Evolutionary conservation across 192 early-diverging fungal genomes (phyloP).

Genomic region (Thamnidium elegans): DNA sequence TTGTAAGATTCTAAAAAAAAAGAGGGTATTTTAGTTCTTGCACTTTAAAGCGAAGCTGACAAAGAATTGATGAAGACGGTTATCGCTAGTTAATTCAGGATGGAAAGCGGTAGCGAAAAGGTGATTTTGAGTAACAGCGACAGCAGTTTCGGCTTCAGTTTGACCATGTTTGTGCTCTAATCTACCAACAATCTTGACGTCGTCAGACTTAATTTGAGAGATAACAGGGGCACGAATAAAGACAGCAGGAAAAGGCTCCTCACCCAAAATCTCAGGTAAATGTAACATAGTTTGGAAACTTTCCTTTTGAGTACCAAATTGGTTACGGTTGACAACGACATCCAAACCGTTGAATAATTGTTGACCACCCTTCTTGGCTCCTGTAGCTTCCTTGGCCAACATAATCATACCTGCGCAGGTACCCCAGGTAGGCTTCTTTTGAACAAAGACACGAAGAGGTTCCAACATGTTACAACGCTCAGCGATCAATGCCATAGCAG

Average conservation of each 20-base stretch:
- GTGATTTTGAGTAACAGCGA: conserved; percentile 87
- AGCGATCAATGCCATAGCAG: conserved; percentile 89
- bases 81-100: conserved; percentile 91
- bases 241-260: conserved; percentile 57
- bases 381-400: conserved; percentile 69
- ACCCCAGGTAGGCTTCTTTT: conserved; percentile 80
- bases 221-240: conserved; percentile 98
- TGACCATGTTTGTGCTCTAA: conserved; percentile 57
- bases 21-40: conserved; percentile 16
- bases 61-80: conserved; percentile 89
- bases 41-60: conserved; percentile 43
- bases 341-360: conserved; percentile 77
- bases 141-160: conserved; percentile 61
- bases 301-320: conserved; percentile 91
- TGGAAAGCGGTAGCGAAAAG: conserved; percentile 93
- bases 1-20: no score
- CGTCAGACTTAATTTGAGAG: conserved; percentile 58
- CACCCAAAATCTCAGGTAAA: conserved; percentile 46
- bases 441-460: conserved; percentile 74
- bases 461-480: conserved; percentile 82
- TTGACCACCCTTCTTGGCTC: conserved; percentile 85
- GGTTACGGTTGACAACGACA: conserved; percentile 86
- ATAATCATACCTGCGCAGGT: conserved; percentile 97
- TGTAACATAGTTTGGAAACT: conserved; percentile 79
- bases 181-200: conserved; percentile 71